Conservation (phyloP, 2,329 filamentous ascomycete genomes). For the Trichoderma koningii region DNA sequence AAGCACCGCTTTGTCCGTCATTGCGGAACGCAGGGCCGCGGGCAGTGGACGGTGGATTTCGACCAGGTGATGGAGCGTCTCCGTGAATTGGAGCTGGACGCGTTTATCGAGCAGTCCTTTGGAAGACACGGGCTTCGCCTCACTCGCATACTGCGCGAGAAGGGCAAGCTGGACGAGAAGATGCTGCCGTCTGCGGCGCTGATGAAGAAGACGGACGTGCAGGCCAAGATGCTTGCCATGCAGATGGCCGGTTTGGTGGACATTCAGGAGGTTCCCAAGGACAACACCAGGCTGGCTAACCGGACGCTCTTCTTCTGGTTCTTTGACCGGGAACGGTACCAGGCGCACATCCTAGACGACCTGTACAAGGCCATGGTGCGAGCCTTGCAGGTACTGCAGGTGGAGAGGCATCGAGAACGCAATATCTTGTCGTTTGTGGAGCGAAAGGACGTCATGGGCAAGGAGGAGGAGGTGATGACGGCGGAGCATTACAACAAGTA, state of each 20-base stretch:
- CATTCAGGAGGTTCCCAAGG: constrained; percentile 90
- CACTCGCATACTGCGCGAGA: constrained; percentile 79
- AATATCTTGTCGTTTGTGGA: constrained; percentile 79
- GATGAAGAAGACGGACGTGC: constrained; percentile 82
- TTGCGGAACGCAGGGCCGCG: constrained; percentile 62
- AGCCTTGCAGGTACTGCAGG: constrained; percentile 75
- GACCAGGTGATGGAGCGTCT: constrained; percentile 69
- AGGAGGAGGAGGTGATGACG: constrained; percentile 78
- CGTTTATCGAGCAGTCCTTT: constrained; percentile 75
- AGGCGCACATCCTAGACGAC: constrained; percentile 72
- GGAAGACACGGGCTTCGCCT: constrained; percentile 77
- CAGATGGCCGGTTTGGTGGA: constrained; percentile 85
- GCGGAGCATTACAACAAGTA: constrained; percentile 70
- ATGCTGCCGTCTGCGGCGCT: constrained; percentile 77
- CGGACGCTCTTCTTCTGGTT: constrained; percentile 91
- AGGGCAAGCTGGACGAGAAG: constrained; percentile 95
- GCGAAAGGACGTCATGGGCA: constrained; percentile 80
- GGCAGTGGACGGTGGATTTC: constrained; percentile 85
- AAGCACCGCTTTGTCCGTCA: constrained; percentile 68
- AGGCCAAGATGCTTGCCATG: constrained; percentile 81
- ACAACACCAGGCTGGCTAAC: constrained; percentile 77
- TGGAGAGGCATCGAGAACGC: constrained; percentile 71
- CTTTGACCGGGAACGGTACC: constrained; percentile 75
- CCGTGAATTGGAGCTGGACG: constrained; percentile 77
- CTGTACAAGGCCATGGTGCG: constrained; percentile 89